Evolutionary conservation across 495 filamentous ascomycete species (phyloP).

Genomic region (Viridothelium virens): DNA sequence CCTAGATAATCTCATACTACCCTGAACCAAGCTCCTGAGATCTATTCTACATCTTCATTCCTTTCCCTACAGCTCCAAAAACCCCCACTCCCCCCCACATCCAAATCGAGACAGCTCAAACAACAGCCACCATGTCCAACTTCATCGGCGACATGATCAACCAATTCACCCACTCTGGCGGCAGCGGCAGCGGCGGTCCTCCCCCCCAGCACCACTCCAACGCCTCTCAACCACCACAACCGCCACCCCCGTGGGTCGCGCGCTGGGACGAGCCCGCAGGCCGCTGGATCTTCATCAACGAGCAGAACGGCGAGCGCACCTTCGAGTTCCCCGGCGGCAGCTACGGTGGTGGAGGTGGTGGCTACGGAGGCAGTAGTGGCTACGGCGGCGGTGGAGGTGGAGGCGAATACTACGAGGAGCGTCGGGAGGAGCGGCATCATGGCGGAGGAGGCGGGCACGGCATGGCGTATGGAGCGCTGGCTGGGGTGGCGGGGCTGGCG

Average conservation of each 20-base stretch:
- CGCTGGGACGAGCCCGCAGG: conserved; percentile 51
- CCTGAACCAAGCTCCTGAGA: not conserved
- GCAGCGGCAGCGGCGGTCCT: not conserved
- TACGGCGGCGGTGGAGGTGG: conserved; percentile 30
- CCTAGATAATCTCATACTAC: not conserved
- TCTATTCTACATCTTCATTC: not conserved
- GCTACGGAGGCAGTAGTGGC: conserved; percentile 16
- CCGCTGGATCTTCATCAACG: conserved; percentile 55
- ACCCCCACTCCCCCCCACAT: not conserved
- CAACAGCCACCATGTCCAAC: not conserved
- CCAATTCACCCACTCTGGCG: conserved; percentile 8
- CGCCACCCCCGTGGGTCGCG: conserved; percentile 53
- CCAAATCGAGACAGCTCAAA: too few species aligned
- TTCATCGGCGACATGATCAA: conserved; percentile 10
- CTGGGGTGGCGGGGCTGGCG: conserved; percentile 48
- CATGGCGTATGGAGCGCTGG: conserved; percentile 45
- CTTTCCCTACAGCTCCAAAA: not conserved
- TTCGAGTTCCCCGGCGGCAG: conserved; percentile 41
- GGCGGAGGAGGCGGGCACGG: conserved; percentile 37
- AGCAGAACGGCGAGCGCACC: conserved; percentile 50
- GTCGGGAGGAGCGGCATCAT: conserved; percentile 36
- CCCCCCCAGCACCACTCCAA: conserved; percentile 9
- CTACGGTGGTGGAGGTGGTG: conserved; percentile 29
- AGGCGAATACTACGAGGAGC: conserved; percentile 12
- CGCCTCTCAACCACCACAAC: conserved; percentile 17